Percentiles rank a stretch among this genome's conserved stretches.
These are phyloP conservation scores for Wolfiporia cocos DNA, from an alignment of 1,284 basidiomycete genomes.

Conservation along the genomic window DNA sequence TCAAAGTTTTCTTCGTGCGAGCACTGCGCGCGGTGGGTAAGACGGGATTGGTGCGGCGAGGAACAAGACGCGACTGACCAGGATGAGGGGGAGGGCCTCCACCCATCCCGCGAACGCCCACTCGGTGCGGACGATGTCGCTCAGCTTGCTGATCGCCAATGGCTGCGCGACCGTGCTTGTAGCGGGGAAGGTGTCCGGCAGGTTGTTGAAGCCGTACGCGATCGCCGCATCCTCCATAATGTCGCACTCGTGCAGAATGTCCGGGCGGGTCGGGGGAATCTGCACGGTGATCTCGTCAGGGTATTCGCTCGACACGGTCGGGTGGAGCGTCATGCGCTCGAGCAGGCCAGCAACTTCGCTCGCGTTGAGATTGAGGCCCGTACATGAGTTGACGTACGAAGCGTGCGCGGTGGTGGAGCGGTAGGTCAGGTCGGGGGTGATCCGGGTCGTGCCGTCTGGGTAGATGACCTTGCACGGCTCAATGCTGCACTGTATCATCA, in stretches of 20 bases:
- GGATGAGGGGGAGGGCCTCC: constrained; percentile 90
- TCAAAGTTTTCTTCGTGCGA: constrained; percentile 98
- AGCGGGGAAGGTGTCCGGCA: constrained; percentile 86
- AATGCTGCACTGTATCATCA: constrained; percentile 44
- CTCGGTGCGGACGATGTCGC: constrained; percentile 84
- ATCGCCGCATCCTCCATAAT: constrained; percentile 98
- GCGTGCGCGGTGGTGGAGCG: constrained; percentile 73
- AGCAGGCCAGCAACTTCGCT: constrained; percentile 62
- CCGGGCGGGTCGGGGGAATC: constrained; percentile 89
- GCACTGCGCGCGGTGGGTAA: constrained; percentile 50
- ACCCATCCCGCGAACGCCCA: constrained; percentile 96
- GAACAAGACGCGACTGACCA: constrained; percentile 49
- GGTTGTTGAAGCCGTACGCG: constrained; percentile 96
- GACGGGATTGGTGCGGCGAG: not conserved
- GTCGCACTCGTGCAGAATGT: constrained; percentile 98
- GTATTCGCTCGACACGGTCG: constrained; percentile 42
- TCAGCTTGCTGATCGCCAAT: constrained; percentile 85
- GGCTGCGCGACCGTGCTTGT: constrained; percentile 97
- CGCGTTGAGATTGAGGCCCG: constrained; percentile 71
- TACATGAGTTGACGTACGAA: constrained; percentile 95
- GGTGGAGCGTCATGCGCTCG: constrained; percentile 67
- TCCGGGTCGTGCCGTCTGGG: constrained; percentile 69
- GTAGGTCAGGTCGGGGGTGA: constrained; percentile 80
- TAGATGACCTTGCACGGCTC: constrained; percentile 85
- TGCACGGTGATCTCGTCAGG: constrained; percentile 68